Evolutionary conservation across 768 basidiomycete species (phyloP).

Genomic region (Vararia minispora): DNA sequence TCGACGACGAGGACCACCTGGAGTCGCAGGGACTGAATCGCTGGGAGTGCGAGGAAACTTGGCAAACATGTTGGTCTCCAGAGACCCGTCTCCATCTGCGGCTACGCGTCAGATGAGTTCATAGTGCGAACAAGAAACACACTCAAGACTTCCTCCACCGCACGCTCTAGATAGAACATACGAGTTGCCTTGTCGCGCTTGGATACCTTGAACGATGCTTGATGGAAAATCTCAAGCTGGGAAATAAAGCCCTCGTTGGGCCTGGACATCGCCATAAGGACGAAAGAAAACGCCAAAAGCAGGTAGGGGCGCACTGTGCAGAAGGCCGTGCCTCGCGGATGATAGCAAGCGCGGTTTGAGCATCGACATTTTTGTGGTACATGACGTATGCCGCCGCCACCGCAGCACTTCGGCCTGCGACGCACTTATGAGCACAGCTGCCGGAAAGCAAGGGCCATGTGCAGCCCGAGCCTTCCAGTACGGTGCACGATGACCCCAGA

Average conservation of each 20-base stretch:
- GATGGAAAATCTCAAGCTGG: conserved; percentile 74
- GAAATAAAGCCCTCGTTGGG: conserved; percentile 79
- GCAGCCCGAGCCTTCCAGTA: no score
- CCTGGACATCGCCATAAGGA: conserved; percentile 26
- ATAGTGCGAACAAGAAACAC: conserved; percentile 19
- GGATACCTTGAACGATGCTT: conserved; percentile 58
- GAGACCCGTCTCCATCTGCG: conserved; percentile 66
- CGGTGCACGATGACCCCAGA: no score
- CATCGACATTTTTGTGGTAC: conserved; percentile 50
- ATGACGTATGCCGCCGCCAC: conserved; percentile 87
- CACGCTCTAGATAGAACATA: conserved; percentile 75
- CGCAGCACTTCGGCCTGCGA: conserved; percentile 70
- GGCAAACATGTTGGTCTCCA: conserved; percentile 67
- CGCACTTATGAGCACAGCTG: neutral
- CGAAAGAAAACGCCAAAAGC: conserved; percentile 2
- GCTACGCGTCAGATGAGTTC: conserved; percentile 7
- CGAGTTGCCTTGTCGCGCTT: conserved; percentile 58
- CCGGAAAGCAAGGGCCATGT: no score
- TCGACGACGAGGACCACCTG: conserved; percentile 44
- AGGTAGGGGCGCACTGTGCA: conserved; percentile 45
- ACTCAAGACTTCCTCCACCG: conserved; percentile 73
- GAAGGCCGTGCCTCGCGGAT: conserved; percentile 56
- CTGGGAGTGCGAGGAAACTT: conserved; percentile 56
- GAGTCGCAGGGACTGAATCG: conserved; percentile 49
- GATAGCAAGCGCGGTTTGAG: conserved; percentile 52